phyloP scores from a whole-genome alignment of 225 moss, liverwort and hornwort species.

The Ulota crispa region DNA sequence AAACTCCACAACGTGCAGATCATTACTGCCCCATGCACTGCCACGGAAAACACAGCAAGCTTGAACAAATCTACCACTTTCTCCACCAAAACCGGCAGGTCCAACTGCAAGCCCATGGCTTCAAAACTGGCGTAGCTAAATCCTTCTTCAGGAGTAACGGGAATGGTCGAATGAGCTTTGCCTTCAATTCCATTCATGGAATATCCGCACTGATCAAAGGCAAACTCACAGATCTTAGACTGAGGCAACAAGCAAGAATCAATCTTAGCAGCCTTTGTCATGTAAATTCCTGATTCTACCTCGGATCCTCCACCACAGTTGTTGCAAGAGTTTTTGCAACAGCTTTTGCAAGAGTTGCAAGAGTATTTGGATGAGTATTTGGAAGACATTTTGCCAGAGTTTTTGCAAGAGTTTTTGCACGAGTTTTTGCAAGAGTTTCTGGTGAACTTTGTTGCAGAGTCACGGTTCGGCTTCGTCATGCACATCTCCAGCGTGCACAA shows the following conservation, averaged over 20 bases:
- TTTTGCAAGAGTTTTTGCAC: no score
- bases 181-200: conserved; percentile 88
- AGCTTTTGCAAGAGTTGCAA: no score
- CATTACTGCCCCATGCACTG: conserved; percentile 57
- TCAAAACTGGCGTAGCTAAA: conserved; percentile 94
- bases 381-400: no score
- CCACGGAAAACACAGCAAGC: conserved; percentile 68
- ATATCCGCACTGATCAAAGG: conserved; percentile 88
- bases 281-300: conserved; percentile 65
- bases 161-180: conserved; percentile 81
- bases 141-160: conserved; percentile 89
- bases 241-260: conserved; percentile 47
- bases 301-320: conserved; percentile 5
- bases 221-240: conserved; percentile 77
- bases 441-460: conserved; percentile 55
- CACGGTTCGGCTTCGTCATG: conserved; percentile 70
- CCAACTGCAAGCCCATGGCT: conserved; percentile 72
- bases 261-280: conserved; percentile 64
- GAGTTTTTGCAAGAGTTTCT: no score
- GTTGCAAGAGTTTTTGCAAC: no score
- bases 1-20: conserved; percentile 49
- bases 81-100: conserved; percentile 51
- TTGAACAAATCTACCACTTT: conserved; percentile 63
- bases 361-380: no score
- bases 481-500: conserved; percentile 86